Percentiles rank a stretch among this genome's conserved stretches.
These are phyloP conservation scores for Dinochytrium kinnereticum DNA, from an alignment of 371 early-diverging fungal species.

Conservation along the genomic window DNA sequence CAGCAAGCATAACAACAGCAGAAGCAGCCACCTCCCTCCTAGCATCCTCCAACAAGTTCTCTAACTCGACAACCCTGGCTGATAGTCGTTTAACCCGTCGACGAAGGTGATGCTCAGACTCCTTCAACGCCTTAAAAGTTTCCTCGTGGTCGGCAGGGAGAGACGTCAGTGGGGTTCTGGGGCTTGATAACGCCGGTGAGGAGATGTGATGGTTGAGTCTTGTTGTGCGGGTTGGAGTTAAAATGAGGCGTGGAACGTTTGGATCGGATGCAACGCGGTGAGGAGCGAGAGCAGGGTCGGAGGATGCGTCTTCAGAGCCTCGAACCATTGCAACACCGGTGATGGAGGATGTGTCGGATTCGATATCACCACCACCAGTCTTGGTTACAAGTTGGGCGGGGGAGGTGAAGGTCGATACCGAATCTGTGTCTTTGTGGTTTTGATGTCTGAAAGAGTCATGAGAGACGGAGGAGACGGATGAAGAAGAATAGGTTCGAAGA, in stretches of 20 bases:
- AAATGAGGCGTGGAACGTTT: no score
- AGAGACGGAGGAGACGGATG: no score
- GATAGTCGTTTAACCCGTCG: not conserved
- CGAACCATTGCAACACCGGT: not conserved
- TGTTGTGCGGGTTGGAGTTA: no score
- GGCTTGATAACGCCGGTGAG: not conserved
- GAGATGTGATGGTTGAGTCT: not conserved
- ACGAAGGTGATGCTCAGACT: not conserved
- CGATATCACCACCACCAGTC: no score
- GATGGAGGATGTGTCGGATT: not conserved
- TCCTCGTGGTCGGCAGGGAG: not conserved
- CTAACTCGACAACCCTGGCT: conserved; percentile 22
- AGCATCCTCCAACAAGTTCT: conserved; percentile 9
- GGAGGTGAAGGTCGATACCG: no score
- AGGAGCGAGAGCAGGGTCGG: not conserved
- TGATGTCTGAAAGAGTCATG: no score
- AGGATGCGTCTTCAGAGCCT: not conserved
- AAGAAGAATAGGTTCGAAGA: no score
- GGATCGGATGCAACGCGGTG: not conserved
- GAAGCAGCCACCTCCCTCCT: not conserved
- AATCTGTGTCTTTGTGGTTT: no score
- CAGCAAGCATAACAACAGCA: not conserved
- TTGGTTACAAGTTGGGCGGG: no score
- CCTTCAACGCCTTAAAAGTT: conserved; percentile 3
- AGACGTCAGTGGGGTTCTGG: not conserved